Evolutionary conservation across 805 yeast species (phyloP).

Genomic region (Candida nanaspora): DNA sequence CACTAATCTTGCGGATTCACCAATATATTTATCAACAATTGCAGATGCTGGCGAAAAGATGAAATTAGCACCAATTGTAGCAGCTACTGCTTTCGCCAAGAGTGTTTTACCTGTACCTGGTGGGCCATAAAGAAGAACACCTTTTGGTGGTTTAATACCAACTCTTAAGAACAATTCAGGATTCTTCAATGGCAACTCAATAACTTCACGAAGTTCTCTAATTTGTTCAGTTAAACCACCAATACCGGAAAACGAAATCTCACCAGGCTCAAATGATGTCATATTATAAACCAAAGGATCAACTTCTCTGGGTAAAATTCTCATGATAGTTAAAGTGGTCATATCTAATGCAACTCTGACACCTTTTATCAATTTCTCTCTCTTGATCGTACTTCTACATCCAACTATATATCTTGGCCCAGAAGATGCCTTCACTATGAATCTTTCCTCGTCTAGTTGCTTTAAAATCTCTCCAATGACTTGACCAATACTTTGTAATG

Average conservation of each 20-base stretch:
- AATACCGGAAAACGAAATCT: conserved; percentile 85
- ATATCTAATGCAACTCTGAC: conserved; percentile 95
- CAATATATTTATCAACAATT: conserved; percentile 95
- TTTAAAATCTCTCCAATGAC: conserved; percentile 95
- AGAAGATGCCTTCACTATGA: conserved; percentile 90
- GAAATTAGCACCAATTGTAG: conserved; percentile 96
- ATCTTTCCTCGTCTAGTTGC: conserved; percentile 89
- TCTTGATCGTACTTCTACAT: conserved; percentile 86
- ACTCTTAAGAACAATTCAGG: conserved; percentile 94
- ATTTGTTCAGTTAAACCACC: conserved; percentile 97
- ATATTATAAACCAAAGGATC: conserved; percentile 97
- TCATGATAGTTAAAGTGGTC: conserved; percentile 96
- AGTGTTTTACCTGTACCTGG: conserved; percentile 98
- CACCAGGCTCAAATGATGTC: conserved; percentile 98
- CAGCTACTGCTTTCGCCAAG: conserved; percentile 96
- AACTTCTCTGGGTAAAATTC: conserved; percentile 94
- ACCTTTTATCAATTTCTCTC: conserved; percentile 80
- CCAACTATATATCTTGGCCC: conserved; percentile 99
- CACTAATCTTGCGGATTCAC: conserved; percentile 93
- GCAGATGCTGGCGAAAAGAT: conserved; percentile 98
- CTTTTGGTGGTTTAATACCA: conserved; percentile 98
- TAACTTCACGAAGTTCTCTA: conserved; percentile 93
- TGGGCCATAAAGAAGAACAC: conserved; percentile 93
- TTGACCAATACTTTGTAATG: conserved; percentile 95
- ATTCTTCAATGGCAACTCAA: conserved; percentile 92